These are phyloP conservation scores for Hypoxylon sp. DNA, from an alignment of 2,329 filamentous ascomycete species.

Conservation along the genomic window DNA sequence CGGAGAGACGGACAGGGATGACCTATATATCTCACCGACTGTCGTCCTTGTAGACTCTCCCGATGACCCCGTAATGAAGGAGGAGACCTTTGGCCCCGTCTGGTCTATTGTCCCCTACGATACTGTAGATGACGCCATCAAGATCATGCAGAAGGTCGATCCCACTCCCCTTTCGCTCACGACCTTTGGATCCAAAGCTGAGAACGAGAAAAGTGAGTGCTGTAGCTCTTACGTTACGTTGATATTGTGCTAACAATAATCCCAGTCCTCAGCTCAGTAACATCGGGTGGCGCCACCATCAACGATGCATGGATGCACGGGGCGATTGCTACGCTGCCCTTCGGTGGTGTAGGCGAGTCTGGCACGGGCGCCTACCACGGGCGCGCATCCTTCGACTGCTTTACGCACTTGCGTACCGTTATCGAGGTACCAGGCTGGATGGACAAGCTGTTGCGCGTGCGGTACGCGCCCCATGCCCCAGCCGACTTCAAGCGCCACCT, in stretches of 20 bases:
- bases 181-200: constrained; percentile 85
- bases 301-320: constrained; percentile 80
- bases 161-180: constrained; percentile 88
- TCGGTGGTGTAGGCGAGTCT: constrained; percentile 87
- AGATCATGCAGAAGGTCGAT: constrained; percentile 83
- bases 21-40: constrained; percentile 91
- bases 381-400: constrained; percentile 76
- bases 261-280: constrained; percentile 70
- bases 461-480: constrained; percentile 75
- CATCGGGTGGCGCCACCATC: constrained; percentile 77
- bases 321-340: constrained; percentile 78
- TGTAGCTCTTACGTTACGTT: background rate
- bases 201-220: constrained; percentile 78
- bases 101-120: constrained; percentile 86
- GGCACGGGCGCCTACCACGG: constrained; percentile 85
- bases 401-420: constrained; percentile 64
- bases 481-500: constrained; percentile 62
- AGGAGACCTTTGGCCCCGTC: constrained; percentile 95
- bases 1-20: constrained; percentile 83
- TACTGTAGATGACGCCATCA: constrained; percentile 87
- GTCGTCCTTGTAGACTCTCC: constrained; percentile 85
- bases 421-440: constrained; percentile 77
- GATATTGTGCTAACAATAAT: constrained; percentile 6
- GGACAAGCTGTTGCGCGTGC: constrained; percentile 75
- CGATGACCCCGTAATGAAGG: constrained; percentile 82